phyloP scores from a whole-genome alignment of 2,329 filamentous ascomycete genomes.

The Penicillium crustosum region DNA sequence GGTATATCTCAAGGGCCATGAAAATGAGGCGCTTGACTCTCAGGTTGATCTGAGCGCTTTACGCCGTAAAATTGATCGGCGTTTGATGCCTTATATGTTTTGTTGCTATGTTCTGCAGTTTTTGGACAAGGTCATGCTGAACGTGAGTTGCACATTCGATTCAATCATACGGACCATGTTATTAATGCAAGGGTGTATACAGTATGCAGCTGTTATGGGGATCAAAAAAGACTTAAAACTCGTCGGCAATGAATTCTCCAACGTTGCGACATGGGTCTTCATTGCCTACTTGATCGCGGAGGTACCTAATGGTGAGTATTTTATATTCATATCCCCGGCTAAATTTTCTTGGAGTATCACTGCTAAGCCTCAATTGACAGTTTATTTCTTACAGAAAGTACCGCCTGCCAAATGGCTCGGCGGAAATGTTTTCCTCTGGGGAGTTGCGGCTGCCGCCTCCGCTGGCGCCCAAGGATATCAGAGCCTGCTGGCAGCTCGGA shows the following conservation, averaged over 20 bases:
- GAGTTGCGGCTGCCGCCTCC: constrained; percentile 38
- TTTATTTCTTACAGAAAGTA: constrained; percentile 26
- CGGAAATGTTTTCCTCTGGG: constrained; percentile 58
- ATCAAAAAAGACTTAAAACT: constrained; percentile 55
- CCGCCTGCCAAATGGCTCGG: constrained; percentile 52
- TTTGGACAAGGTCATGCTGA: constrained; percentile 37
- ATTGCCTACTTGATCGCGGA: constrained; percentile 60
- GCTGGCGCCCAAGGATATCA: constrained; percentile 56
- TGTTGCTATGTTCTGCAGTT: constrained; percentile 36
- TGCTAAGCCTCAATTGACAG: not conserved
- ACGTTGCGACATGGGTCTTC: constrained; percentile 61
- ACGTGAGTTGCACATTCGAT: constrained; percentile 17
- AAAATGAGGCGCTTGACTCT: not conserved
- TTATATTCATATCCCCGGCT: not conserved
- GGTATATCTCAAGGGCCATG: constrained; percentile 23
- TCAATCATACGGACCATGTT: not conserved
- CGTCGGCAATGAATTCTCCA: constrained; percentile 59
- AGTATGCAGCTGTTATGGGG: constrained; percentile 63
- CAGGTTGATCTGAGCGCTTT: constrained; percentile 23
- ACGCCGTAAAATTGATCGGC: constrained; percentile 34
- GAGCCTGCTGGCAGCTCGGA: constrained; percentile 55
- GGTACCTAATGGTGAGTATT: constrained; percentile 54
- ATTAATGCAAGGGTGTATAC: not conserved
- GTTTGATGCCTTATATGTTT: constrained; percentile 35
- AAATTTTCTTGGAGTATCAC: not conserved